A percentile compares a stretch with the other conserved stretches of the same genome.
Conservation (phyloP, 192 early-diverging fungal genomes). For the Geosiphon pyriformis region DNA sequence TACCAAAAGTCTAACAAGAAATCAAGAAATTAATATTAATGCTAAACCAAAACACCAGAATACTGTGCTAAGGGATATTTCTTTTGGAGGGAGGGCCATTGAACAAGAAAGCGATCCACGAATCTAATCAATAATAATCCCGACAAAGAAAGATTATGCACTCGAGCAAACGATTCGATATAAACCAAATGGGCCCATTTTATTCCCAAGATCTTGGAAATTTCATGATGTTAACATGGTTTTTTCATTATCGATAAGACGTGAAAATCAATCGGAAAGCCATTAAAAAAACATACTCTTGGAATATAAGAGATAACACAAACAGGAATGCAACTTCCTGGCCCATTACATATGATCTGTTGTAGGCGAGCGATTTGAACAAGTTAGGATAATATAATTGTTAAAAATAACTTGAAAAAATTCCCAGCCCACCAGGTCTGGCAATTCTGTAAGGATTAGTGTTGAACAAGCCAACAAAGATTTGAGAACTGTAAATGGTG, state of each 20-base stretch:
- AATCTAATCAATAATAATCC: conserved; percentile 77
- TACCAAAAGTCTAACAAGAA: too few relatives aligned
- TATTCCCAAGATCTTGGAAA: conserved; percentile 42
- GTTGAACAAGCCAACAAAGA: conserved; percentile 39
- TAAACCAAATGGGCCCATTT: conserved; percentile 63
- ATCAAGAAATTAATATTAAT: too few relatives aligned
- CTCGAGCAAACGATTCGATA: conserved; percentile 91
- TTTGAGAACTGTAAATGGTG: conserved; percentile 41
- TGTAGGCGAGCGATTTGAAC: neutral
- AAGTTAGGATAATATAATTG: neutral
- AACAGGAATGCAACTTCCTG: conserved; percentile 79
- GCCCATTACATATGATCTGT: conserved; percentile 83
- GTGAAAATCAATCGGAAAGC: conserved; percentile 3
- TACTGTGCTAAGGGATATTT: conserved; percentile 58
- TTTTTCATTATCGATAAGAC: neutral
- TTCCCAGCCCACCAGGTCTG: conserved; percentile 51
- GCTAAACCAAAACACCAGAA: conserved; percentile 62
- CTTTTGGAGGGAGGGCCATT: conserved; percentile 67
- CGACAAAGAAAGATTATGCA: conserved; percentile 76
- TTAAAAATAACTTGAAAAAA: conserved; percentile 3
- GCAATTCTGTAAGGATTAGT: conserved; percentile 39
- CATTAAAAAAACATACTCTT: conserved; percentile 37
- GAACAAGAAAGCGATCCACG: conserved; percentile 83
- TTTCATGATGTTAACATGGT: too few relatives aligned
- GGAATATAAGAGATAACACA: conserved; percentile 55